Base-by-base conservation (phyloP, 192 early-diverging fungal species). In the Rhizophagus prolifer region DNA sequence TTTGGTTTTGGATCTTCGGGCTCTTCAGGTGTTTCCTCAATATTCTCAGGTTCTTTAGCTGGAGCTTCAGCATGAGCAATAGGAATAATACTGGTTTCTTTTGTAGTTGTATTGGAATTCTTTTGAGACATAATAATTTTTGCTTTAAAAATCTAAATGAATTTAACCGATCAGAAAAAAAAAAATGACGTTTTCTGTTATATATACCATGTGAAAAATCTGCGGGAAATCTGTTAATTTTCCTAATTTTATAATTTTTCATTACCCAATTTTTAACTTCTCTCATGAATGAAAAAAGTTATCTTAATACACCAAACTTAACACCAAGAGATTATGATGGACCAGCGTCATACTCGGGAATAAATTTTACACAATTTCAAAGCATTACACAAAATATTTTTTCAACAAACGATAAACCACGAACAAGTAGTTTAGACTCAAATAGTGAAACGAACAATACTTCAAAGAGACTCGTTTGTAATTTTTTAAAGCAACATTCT, bases 401-500 rank as follows among this genome's bases (percentile, higher is more conserved):
- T 26, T 31, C 8, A 23, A 9, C 16, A 44, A 68, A 12, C 19
- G 34, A 68, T 12, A 36, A 36, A 44, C 21, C 36, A 12, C 67
- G 36, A n/a, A 8, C 36, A 34, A 23, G 6, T 30, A 64, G 26
- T 26, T 31, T 30, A 64, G 30, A 30, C 2, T 31, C 23, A 38
- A 14, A 70, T 36, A 46, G 41, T 70, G 59, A 54, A n/a, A 50
- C 72, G 34, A 75, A 70, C n/a, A 31, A 76, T 38, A 73, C 58
- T 34, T 60, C 74, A 23, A 79, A 77, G 41, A 41, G 54, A 12
- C 38, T 78, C 5, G 77, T 85, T 63, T 65, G 79, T 41, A 63
- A 80, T 1, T 92, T 94, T 64, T 82, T 96, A 65, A 94, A 94
- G 77, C 87, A 94, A 71, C 91, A 95, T 80, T 92, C 93, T 2